Base-by-base conservation (phyloP, 1,139 yeast species). In the Saccharomyces uvarum region DNA sequence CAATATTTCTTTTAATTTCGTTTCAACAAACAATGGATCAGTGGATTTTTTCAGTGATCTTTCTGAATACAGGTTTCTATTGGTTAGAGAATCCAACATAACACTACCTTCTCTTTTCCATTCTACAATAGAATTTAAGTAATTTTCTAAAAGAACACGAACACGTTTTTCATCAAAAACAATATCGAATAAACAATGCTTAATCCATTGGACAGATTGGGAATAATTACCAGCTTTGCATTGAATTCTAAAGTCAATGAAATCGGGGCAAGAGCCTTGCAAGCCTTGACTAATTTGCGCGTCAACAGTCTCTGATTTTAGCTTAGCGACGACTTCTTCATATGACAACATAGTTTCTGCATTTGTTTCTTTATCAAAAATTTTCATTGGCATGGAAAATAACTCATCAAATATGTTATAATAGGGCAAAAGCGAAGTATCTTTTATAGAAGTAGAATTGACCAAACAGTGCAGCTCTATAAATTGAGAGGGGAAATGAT, bases 401-500 rank as follows among this genome's bases (percentile, higher is more conserved):
- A 89, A 77, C 48, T 78, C 80, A 54, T 82, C 82, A 56, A 90
- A 75, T 7, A 91, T 71, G 19, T 84, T 82, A 61, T 88, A 75
- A 57, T 86, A 86, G 7, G 89, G 85, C 53, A 90, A 74, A 28
- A 85, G 72, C 5, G 59, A 50, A 1, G 73, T 69, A 42, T 79
- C 76, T 33, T 84, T 82, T 3, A 90, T 75, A n/a, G 71, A 75
- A 7, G 79, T 74, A 0, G 95, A 80, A 1, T 95, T 83, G 64
- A 88, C 70, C 38, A 86, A 72, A 38, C 89, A 68, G 57, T 83
- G 80, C 24, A 89, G 76, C n/a, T 87, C 82, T 26, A 88, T 81
- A 68, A 93, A 93, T 64, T 87, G 84, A 1, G 97, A 88, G 54
- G 83, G 79, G 67, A 81, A 86, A 59, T 85, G 81, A 70, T 93